Percentiles rank a stretch among this genome's conserved stretches.
phyloP scores from a whole-genome alignment of 2,329 filamentous ascomycete species.

The Mycosphaerelloides madeirae region DNA sequence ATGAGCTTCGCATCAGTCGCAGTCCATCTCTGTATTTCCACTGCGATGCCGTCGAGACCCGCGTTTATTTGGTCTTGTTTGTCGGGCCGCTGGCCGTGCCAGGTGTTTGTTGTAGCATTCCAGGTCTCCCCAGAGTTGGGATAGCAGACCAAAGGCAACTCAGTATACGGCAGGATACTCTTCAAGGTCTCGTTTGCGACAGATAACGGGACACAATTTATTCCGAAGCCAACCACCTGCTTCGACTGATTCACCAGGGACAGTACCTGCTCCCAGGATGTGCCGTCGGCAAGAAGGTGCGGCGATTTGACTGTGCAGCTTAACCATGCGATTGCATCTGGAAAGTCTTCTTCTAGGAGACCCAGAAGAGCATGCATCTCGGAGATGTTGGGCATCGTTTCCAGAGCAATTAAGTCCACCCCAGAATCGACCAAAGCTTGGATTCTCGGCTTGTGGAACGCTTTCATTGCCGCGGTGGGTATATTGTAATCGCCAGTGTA shows the following conservation, averaged over 20 bases:
- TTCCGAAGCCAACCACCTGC: slow-evolving; percentile 40
- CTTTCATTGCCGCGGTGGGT: slow-evolving; percentile 30
- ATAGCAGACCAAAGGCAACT: slow-evolving; percentile 35
- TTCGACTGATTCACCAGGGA: slow-evolving; percentile 23
- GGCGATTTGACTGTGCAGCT: slow-evolving; percentile 38
- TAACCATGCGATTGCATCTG: slow-evolving; percentile 37
- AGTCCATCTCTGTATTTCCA: slow-evolving; percentile 22
- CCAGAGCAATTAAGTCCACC: slow-evolving; percentile 42
- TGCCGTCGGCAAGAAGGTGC: slow-evolving; percentile 40
- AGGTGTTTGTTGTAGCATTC: slow-evolving; percentile 38
- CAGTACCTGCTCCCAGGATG: slow-evolving; percentile 32
- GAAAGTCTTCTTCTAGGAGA: slow-evolving; percentile 38
- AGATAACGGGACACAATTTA: slow-evolving; percentile 42
- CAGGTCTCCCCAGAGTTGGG: slow-evolving; percentile 47
- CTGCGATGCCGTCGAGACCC: slow-evolving; percentile 1
- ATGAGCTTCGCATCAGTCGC: slow-evolving; percentile 40
- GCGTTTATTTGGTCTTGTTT: too few relatives aligned
- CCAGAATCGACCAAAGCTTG: slow-evolving; percentile 38
- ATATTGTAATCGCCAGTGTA: slow-evolving; percentile 42
- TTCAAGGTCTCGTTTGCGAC: slow-evolving; percentile 33
- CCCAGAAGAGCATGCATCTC: slow-evolving; percentile 39
- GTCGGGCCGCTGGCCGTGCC: slow-evolving; percentile 24
- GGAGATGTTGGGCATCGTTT: slow-evolving; percentile 41
- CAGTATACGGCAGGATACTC: slow-evolving; percentile 29
- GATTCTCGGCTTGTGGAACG: slow-evolving; percentile 43